Conservation (phyloP, 83 land plant genomes). For the Picea abies region DNA sequence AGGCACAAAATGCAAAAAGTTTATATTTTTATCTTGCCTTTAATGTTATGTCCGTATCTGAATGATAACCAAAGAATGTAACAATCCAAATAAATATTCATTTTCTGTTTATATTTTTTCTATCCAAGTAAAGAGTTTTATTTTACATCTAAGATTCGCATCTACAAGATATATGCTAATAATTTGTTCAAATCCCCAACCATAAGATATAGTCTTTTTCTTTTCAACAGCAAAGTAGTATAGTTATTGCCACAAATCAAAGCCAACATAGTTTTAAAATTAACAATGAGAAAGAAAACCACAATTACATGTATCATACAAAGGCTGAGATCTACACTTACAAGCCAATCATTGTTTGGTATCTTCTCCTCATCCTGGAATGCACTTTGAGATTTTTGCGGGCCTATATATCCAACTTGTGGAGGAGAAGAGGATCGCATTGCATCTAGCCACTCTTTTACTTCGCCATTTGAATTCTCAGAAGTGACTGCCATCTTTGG, state of each 20-base stretch:
- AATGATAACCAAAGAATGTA: too few species aligned
- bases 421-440: constrained; percentile 54
- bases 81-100: too few species aligned
- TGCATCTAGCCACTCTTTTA: constrained; percentile 39
- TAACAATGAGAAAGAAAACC: neutral
- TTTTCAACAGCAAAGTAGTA: too few species aligned
- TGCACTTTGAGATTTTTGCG: neutral
- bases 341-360: constrained; percentile 12
- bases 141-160: too few species aligned
- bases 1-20: too few species aligned
- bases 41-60: too few species aligned
- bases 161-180: too few species aligned
- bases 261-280: neutral
- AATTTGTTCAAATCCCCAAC: too few species aligned
- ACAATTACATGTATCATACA: neutral
- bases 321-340: constrained; percentile 4
- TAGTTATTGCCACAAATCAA: neutral
- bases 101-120: too few species aligned
- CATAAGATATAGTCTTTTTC: too few species aligned
- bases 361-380: neutral
- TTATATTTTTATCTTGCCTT: too few species aligned
- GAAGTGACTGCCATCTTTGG: neutral
- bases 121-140: too few species aligned
- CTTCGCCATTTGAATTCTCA: constrained; percentile 7
- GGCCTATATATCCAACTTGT: neutral